Evolutionary conservation across 2,329 filamentous ascomycete species (phyloP), one percentile per base, ranked within the genome.

Genomic region (Xylaria multiplex): DNA sequence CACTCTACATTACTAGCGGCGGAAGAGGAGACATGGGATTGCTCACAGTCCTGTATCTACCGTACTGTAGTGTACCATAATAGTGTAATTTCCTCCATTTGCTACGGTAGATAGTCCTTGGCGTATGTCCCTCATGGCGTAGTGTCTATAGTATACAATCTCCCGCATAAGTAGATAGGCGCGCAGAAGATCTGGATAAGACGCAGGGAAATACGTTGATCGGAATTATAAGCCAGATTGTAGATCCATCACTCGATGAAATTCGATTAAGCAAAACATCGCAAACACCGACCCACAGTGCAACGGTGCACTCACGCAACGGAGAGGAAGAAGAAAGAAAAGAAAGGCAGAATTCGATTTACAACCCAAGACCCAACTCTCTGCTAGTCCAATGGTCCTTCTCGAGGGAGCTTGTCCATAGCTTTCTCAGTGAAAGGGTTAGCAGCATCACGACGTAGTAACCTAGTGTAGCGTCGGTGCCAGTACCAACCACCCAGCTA

Each of bases 1-100:
- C 74, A 75, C 74, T 74, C 69, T 69, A 76, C 74, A 75, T 76
- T 71, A 73, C 69, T 75, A 75, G 73, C 73, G 69, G 69, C 69
- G 71, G 73, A 71, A 73, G 69, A 66, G 66, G 35, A 64, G 65
- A 65, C 65, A 67, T 67, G 65, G 65, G 60, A 63, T 48, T 52
- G 53, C 52, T 19, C 27, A 35, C 48, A 9, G 27, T 32, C 59
- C 58, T 42, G 27, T 42, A 50, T 64, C 48, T 57, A 40, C 37
- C 5, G 11, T 40, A 40, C 9, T 40, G 37, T 40, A 40, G 37
- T 37, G 37, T 40, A 40, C 9, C 13, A 13, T 40, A 40, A 13
- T 40, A 40, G 11, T 40, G 37, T 14, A 65, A 64, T 48, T 24
- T 57, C 46, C 16, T 60, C 45, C 19, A 55, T 32, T 27, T 43